Evolutionary conservation across 352 stramenopile genomes (phyloP), one percentile per base, ranked within the genome.

Genomic region (Globisporangium perplexum): DNA sequence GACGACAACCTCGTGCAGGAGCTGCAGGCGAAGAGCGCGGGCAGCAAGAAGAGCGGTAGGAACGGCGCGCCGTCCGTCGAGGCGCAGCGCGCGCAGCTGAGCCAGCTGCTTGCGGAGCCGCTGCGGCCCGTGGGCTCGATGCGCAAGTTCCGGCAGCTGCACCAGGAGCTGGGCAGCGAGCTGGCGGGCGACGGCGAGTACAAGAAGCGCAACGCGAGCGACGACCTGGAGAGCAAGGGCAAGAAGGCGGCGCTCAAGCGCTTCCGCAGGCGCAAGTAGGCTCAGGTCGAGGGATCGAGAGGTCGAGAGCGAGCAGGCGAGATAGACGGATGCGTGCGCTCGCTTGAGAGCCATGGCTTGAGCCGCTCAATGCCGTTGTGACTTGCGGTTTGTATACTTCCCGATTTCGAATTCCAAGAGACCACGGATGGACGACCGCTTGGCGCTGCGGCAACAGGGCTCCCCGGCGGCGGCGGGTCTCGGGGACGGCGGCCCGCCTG

Each of bases 191-290:
- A 92, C 38, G 84, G 84, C 49, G 84, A 94, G 66, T 94, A 92
- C 68, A 70, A 74, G 49, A 71, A 79, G 59, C 81, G 82, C 57
- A 66, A 89, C 61, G 84, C 84, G 15, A 88, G 53, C 52, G 76
- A 85, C 28, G 84, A 94, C 46, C 67, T 94, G 23, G 67, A 62
- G 47, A 42, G 60, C 35, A 94, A 90, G 67, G 63, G 72, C 44
- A 92, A 91, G 59, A 90, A 92, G 63, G 71, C 28, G 41, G 41
- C 70, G 14, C 88, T 85, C 71, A 94, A 94, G 66, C 81, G 77
- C 36, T 94, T 94, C 69, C 82, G 83, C 44, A 66, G 48, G 51
- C 52, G 52, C 51, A 64, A 57, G 41, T 62, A 62, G 36, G 45
- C 7, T 36, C 10, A 31, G 10, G 28, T 11, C 10, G 28, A 31